Evolutionary conservation across 108 stramenopile species (phyloP).

Genomic region (Fragilariopsis cylindrus): DNA sequence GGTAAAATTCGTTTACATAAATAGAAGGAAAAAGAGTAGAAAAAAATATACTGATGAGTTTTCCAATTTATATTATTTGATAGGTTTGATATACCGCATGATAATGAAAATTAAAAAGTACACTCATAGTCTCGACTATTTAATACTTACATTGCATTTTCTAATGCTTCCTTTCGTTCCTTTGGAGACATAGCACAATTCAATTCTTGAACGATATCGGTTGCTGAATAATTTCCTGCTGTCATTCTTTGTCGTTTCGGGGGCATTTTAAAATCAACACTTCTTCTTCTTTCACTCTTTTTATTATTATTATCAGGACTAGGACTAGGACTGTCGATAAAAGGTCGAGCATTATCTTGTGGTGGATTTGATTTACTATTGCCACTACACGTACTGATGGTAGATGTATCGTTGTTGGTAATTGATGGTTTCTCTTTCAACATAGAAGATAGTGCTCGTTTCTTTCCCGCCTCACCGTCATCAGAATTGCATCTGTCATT

Average conservation of each 20-base stretch:
- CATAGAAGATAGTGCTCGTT: neutral
- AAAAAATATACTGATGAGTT: no score
- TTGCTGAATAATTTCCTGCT: constrained; percentile 15
- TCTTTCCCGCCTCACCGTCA: neutral
- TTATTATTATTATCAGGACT: neutral
- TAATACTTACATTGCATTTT: constrained; percentile 1
- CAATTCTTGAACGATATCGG: constrained; percentile 8
- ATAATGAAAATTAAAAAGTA: neutral
- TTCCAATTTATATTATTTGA: no score
- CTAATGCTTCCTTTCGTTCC: neutral
- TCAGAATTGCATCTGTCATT: constrained; percentile 10
- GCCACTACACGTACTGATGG: neutral
- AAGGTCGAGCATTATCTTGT: neutral
- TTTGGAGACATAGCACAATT: constrained; percentile 12
- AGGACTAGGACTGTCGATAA: neutral
- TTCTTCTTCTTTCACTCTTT: constrained; percentile 13
- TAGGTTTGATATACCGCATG: no score
- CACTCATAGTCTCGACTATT: constrained; percentile 20
- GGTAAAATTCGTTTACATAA: no score
- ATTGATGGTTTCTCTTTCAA: neutral
- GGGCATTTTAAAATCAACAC: constrained; percentile 32
- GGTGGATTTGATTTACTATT: neutral
- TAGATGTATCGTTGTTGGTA: neutral
- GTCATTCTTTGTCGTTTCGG: constrained; percentile 34
- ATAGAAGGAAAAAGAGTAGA: no score